Percentiles rank a stretch among this genome's conserved stretches.
phyloP scores from a whole-genome alignment of 2,329 filamentous ascomycete species.

The Plenodomus tracheiphilus region DNA sequence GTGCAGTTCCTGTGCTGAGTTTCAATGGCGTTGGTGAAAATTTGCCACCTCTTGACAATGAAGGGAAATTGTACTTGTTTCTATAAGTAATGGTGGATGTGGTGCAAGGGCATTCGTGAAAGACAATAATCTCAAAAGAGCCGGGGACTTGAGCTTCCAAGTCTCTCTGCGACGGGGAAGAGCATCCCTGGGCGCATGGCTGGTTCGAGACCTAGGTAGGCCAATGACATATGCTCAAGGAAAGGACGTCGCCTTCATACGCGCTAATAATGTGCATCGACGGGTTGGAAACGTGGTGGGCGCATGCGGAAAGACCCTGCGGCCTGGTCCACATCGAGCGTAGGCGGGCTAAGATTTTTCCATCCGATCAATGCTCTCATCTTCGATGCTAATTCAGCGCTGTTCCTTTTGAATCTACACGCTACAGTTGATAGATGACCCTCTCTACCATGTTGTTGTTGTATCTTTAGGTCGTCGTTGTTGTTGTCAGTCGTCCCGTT shows the following conservation, averaged over 20 bases:
- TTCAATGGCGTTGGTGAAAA: background rate
- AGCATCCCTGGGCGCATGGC: background rate
- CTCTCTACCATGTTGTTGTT: no score
- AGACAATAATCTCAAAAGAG: background rate
- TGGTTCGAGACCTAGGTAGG: background rate
- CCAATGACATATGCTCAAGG: background rate
- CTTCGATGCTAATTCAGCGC: no score
- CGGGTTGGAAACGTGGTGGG: background rate
- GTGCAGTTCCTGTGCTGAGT: background rate
- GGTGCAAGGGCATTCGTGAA: background rate
- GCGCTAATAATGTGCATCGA: background rate
- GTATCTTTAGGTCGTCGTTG: no score
- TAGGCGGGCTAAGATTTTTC: no score
- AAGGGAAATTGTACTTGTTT: background rate
- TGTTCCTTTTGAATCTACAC: no score
- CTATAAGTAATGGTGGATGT: background rate
- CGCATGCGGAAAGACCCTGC: background rate
- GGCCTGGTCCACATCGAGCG: background rate
- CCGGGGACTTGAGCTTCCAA: background rate
- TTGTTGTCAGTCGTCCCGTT: no score
- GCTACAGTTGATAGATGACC: no score
- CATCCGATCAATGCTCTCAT: no score
- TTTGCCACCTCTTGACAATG: background rate
- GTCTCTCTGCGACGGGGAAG: background rate
- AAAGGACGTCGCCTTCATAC: background rate